phyloP scores from a whole-genome alignment of 768 basidiomycete species.

The Russula sp. region DNA sequence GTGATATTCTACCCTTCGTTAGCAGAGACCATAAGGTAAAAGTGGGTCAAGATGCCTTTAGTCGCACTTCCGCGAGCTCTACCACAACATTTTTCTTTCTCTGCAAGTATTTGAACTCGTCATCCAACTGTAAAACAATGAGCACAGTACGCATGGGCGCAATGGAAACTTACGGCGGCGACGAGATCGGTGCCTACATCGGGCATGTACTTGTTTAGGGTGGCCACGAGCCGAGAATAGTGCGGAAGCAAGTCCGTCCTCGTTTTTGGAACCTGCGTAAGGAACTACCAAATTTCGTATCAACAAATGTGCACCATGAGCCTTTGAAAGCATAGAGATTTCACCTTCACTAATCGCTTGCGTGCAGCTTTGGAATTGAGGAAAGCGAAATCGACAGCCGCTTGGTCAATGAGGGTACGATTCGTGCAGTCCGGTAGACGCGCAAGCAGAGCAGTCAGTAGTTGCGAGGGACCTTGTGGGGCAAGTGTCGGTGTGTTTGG shows the following conservation, averaged over 20 bases:
- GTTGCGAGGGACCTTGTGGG: slow-evolving; percentile 87
- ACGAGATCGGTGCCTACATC: slow-evolving; percentile 84
- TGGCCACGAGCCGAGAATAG: slow-evolving; percentile 86
- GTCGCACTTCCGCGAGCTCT: slow-evolving; percentile 76
- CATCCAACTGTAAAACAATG: slow-evolving; percentile 62
- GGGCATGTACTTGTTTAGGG: slow-evolving; percentile 86
- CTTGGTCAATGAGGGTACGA: slow-evolving; percentile 81
- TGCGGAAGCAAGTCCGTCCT: slow-evolving; percentile 88
- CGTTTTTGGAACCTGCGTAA: slow-evolving; percentile 78
- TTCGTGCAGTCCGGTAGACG: slow-evolving; percentile 94
- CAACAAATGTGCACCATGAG: neutral
- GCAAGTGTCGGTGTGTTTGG: slow-evolving; percentile 59
- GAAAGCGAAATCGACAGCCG: slow-evolving; percentile 92
- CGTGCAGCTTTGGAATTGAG: slow-evolving; percentile 95
- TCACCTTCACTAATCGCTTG: slow-evolving; percentile 82
- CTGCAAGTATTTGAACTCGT: slow-evolving; percentile 94
- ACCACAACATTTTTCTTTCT: slow-evolving; percentile 89
- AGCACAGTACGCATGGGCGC: neutral
- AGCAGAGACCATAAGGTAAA: neutral
- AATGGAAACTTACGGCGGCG: slow-evolving; percentile 48
- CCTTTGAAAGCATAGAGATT: neutral
- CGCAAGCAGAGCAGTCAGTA: slow-evolving; percentile 83
- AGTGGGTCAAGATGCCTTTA: slow-evolving; percentile 50
- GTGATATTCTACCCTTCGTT: slow-evolving; percentile 59
- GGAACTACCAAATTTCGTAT: slow-evolving; percentile 42